Evolutionary conservation across 164 flowering plant species (phyloP).

Genomic region (Nymphaea colorata): DNA sequence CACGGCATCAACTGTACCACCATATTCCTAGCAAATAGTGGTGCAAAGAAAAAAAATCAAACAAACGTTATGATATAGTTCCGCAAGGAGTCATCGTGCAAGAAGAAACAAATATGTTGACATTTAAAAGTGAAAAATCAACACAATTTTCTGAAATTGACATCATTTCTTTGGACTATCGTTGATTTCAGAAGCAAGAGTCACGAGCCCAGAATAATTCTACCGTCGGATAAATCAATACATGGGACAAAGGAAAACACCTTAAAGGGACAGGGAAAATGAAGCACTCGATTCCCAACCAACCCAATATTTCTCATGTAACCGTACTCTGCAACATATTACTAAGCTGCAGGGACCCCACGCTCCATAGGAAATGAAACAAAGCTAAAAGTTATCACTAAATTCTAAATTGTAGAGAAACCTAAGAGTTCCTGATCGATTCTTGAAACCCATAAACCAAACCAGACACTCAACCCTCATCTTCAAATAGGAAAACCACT

Average conservation of each 20-base stretch:
- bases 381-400: background rate
- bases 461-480: background rate
- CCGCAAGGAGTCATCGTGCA: no score
- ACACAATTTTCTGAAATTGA: no score
- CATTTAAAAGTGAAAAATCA: no score
- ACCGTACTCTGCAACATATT: background rate
- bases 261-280: background rate
- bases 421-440: background rate
- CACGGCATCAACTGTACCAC: no score
- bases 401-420: background rate
- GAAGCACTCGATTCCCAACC: background rate
- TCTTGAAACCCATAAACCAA: background rate
- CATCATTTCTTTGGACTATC: no score
- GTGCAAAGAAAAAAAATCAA: no score
- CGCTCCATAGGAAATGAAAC: background rate
- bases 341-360: background rate
- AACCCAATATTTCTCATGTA: background rate
- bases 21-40: no score
- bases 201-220: background rate
- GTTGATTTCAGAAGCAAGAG: background rate
- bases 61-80: no score
- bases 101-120: no score
- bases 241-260: background rate
- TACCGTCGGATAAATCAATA: background rate
- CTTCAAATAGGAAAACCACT: background rate